Evolutionary conservation across 306 rosid genomes (phyloP), one percentile per base, ranked within the genome.

Genomic region (Casuarina equisetifolia): DNA sequence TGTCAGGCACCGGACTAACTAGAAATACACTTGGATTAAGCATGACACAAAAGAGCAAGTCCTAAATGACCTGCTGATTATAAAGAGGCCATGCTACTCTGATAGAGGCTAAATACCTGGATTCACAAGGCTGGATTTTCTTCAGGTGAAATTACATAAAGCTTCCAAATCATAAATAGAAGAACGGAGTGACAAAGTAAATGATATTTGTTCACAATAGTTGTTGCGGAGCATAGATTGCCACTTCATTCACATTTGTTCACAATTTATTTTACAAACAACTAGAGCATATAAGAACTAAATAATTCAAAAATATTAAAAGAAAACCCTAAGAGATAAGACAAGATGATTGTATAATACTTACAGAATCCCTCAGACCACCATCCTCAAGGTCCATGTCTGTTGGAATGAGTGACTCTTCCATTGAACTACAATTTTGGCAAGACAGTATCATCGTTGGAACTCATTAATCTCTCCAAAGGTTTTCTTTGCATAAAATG

Each of bases 301-400:
- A 40, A 72, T 35, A 76, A 69, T 45, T 52, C 74, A 43, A 78
- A 73, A 78, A 53, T 63, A 49, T 69, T 35, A 72, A 46, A 44
- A 49, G 38, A 54, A 49, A 54, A 61, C 63, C 70, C 74, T 67
- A 44, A 15, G 71, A 79, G 62, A 58, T 83, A 59, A 82, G 50
- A 19, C 51, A 67, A 62, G 72, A 19, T 67, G 68, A 39, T 42
- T 7, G 72, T 69, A 62, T 63, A 64, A 55, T 66, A 86, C 98
- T 90, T 85, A 95, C 98, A 79, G 69, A 75, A 80, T 91, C 83
- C 82, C 55, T 44, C 55, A 53, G 64, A 74, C 76, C 76, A 77
- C 88, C 91, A 81, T 94, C 98, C 88, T 89, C 98, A 39, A 87
- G 80, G 87, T 92, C 89, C 79, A 50, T 58, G 20, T 79, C 89